Conservation (phyloP, 2,329 filamentous ascomycete genomes). For the Exophiala bonariae region DNA sequence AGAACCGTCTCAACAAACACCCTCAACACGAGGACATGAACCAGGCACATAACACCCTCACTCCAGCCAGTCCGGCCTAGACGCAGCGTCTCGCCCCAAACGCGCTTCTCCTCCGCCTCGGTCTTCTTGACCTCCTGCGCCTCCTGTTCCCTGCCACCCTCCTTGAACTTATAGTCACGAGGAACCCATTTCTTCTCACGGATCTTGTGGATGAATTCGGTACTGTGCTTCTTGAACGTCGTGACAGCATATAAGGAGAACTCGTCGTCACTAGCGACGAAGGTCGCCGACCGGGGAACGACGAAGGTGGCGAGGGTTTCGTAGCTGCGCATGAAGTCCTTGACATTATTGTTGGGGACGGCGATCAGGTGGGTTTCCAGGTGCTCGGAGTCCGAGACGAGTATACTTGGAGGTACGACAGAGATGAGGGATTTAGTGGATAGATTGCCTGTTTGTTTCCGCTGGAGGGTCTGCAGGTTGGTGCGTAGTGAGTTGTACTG, state of each 20-base stretch:
- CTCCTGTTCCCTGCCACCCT: conserved; percentile 87
- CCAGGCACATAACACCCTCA: conserved; percentile 93
- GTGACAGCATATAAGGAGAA: conserved; percentile 87
- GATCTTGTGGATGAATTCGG: conserved; percentile 88
- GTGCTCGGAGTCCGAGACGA: conserved; percentile 85
- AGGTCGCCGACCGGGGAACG: conserved; percentile 79
- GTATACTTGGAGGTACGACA: conserved; percentile 75
- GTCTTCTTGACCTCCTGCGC: conserved; percentile 81
- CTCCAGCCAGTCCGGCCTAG: conserved; percentile 91
- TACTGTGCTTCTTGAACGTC: conserved; percentile 86
- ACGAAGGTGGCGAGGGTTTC: conserved; percentile 89
- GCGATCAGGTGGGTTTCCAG: conserved; percentile 93
- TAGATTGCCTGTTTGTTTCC: conserved; percentile 91
- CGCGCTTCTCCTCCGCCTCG: conserved; percentile 80
- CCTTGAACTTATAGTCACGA: conserved; percentile 88
- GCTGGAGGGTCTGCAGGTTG: conserved; percentile 75
- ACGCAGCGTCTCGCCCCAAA: conserved; percentile 88
- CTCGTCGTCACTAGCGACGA: conserved; percentile 84
- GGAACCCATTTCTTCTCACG: conserved; percentile 94
- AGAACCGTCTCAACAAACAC: conserved; percentile 99
- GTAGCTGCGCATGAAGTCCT: conserved; percentile 87
- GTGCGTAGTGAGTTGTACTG: conserved; percentile 93
- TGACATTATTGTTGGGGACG: conserved; percentile 75
- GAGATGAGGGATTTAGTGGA: conserved; percentile 90
- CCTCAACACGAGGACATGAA: conserved; percentile 84